Base-by-base conservation (phyloP, 345 rosid genomes). In the Camelina sativa region DNA sequence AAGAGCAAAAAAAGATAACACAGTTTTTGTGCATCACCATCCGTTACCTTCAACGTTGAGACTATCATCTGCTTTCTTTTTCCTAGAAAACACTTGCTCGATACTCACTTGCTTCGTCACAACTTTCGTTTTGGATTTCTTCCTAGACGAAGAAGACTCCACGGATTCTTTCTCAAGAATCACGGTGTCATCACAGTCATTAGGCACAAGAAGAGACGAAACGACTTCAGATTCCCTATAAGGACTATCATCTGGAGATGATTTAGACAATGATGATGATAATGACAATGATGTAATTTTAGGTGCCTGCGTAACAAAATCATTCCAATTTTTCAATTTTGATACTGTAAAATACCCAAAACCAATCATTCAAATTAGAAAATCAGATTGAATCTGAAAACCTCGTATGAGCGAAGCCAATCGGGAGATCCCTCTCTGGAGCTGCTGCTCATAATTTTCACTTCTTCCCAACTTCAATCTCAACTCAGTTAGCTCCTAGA, bases 341-440 rank as follows among this genome's bases (percentile, higher is more conserved):
- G 23, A 60, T 34, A 32, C 62, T 6, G 28, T 34, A 6, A 35
- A 35, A 11, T 19, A 32, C 0, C 67, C 37, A 34, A 62, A 70
- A 17, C 25, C 20, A 23, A 30, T 17, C 13, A 57, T 6, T 34
- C 44, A 10, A 59, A 35, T 7, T 4, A 19, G 61, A 20, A 65
- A 28, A 13, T 53, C 50, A 54, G 53, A 74, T 11, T 51, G 46
- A 63, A 71, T 25, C 16, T 48, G 8, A 65, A 4, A 58, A 92
- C 96, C 96, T 86, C 81, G 71, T 79, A 92, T 69, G 86, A 79
- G 19, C 85, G 89, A 41, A 89, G 84, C 97, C 93, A 92, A 61
- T 92, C 92, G 0, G 97, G 93, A 81, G 97, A 89, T 75, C 80
- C 84, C 79, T 86, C 93, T 64, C 96, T 80, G 20, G 91, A 84